Evolutionary conservation across 371 early-diverging fungal genomes (phyloP), one percentile per base, ranked within the genome.

Genomic region (Rhizopus stolonifer): DNA sequence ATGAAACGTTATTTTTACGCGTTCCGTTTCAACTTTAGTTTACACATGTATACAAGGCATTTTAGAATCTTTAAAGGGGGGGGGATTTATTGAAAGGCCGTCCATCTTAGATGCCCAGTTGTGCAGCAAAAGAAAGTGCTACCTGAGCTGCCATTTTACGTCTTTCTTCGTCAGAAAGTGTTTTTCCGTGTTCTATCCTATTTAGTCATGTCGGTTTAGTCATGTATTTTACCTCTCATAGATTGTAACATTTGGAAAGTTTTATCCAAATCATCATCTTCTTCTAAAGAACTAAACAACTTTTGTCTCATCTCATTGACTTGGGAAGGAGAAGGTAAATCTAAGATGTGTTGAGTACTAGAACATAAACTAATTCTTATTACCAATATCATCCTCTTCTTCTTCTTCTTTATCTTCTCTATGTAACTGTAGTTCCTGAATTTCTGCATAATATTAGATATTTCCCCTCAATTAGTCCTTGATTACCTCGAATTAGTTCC

Each of bases 211-310:
- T 15, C 43, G 40, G 23, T 21, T 11, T 19, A 9, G 19, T 26
- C 56, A 1, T 34, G 1, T 29, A 3, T 5, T 33, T 49, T 76
- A 83, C 85, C 84, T 73, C 83, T 57, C 47, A 86, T 67, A 6
- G 74, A 67, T 53, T 77, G 77, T 33, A 86, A 61, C 2, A 73
- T 61, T 17, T 72, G 60, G 53, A 84, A 60, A 9, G 85, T 79
- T 39, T 77, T 81, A 25, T 82, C 82, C 45, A 88, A 54, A 8
- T 83, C 86, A 58, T 84, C 88, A n/a, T 85, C 85, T 2, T 72
- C 78, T 43, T 84, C 84, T 55, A 85, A 64, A 24, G 65, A 77
- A 3, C 72, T 72, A 64, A 85, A 87, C n/a, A 87, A 46, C 3
- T 82, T 63, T 9, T 61, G 19, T 44, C 80, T 75, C 81, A 85